These are phyloP conservation scores for Cryptosporidium sp. DNA, from an alignment of 169 alveolate species.

Conservation along the genomic window DNA sequence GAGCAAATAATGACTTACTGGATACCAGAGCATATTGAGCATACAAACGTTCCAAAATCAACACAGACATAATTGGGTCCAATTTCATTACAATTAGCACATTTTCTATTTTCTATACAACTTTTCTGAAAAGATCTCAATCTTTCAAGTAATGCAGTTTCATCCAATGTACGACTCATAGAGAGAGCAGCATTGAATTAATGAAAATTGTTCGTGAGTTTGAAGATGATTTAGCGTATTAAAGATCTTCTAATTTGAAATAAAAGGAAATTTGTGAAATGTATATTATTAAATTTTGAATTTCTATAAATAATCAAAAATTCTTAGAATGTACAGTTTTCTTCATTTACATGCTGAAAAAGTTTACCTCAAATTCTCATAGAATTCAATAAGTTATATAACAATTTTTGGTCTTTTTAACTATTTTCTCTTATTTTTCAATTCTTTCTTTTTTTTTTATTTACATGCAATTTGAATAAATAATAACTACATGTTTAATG, in stretches of 20 bases:
- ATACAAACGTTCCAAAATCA: constrained; percentile 81
- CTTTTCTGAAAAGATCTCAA: constrained; percentile 72
- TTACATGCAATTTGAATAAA: not conserved
- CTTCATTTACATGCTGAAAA: not conserved
- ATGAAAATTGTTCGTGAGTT: not conserved
- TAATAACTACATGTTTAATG: not conserved
- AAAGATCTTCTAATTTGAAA: not conserved
- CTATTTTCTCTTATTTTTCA: not conserved
- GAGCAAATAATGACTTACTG: constrained; percentile 56
- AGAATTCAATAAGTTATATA: too few relatives aligned
- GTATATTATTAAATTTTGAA: too few relatives aligned
- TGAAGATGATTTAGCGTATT: not conserved
- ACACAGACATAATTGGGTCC: constrained; percentile 83
- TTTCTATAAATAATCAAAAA: too few relatives aligned
- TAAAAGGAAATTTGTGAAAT: not conserved
- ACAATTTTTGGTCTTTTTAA: not conserved
- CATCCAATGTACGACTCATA: not conserved
- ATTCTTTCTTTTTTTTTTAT: too few relatives aligned
- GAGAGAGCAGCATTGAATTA: not conserved
- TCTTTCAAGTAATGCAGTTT: constrained; percentile 33
- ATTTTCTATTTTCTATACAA: constrained; percentile 73
- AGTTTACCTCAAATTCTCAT: too few relatives aligned
- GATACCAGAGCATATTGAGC: constrained; percentile 82
- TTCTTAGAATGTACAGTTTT: not conserved
- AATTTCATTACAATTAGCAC: constrained; percentile 82